Evolutionary conservation across 495 filamentous ascomycete genomes (phyloP), one percentile per base, ranked within the genome.

Genomic region (Podospora tetraspora): DNA sequence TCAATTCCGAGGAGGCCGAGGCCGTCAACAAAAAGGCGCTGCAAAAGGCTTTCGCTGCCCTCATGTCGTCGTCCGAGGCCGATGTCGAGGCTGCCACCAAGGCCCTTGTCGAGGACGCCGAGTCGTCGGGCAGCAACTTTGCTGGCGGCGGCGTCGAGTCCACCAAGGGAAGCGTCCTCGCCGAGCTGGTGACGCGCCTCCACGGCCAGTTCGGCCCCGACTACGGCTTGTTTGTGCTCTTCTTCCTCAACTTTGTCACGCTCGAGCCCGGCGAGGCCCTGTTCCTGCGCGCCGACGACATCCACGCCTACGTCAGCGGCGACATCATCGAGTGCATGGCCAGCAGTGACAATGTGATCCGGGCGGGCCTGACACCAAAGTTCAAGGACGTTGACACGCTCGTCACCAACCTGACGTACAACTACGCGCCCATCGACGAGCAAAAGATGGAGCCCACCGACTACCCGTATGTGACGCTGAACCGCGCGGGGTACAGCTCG

Each of bases 251-350:
- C 75, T 79, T 73, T 64, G 74, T 79, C 63, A 77, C 80, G 74
- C 82, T 99, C 13, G 81, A 89, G 21, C 86, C 93, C 10, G 95
- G 95, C 34, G 94, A 99, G 78, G 95, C 94, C 19, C 93, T 99
- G 84, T 99, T 97, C 81, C 82, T 99, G 24, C 92, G 91, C 72
- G 95, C 95, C 19, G 92, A 99, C 73, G 95, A 97, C 72, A 97
- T 97, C 69, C 95, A 99, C 76, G 95, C 95, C 22, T 99, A 99
- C 77, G 84, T 99, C 34, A 93, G 90, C 25, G 95, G 95, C 59
- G 95, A 99, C 68, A 97, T 99, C 72, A 93, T 99, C 72, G 95
- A 99, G 80, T 98, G 95, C 84, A 99, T 99, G 95, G 95, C 95
- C 1, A 90, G 92, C 23, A 96, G 92, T 37, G 95, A 99, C 81